phyloP scores from a whole-genome alignment of 345 rosid genomes.

The Brassica cretica region DNA sequence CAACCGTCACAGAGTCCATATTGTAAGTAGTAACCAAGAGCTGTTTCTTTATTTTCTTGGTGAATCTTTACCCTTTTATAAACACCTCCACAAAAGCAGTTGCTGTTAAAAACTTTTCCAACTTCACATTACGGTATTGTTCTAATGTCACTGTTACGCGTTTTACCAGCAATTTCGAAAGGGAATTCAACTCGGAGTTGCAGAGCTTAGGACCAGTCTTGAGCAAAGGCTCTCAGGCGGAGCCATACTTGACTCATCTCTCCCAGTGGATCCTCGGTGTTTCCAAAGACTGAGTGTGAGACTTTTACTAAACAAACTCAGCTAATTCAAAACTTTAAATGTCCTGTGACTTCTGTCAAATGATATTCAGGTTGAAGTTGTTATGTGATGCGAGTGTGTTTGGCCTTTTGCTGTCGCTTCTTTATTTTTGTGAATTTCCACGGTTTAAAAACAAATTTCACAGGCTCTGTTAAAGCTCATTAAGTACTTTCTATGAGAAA shows the following conservation, averaged over 20 bases:
- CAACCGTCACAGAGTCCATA: constrained; percentile 70
- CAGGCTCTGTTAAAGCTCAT: not conserved
- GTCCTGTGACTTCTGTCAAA: not conserved
- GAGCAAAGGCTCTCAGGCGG: constrained; percentile 82
- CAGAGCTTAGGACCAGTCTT: constrained; percentile 80
- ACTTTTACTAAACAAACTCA: constrained; percentile 14
- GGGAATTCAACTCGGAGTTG: constrained; percentile 81
- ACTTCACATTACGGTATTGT: not conserved
- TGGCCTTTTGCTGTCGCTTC: not conserved
- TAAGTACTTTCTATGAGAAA: not conserved
- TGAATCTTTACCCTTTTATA: not conserved
- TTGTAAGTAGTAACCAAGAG: constrained; percentile 58
- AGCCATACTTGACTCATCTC: constrained; percentile 95
- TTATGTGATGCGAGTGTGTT: constrained; percentile 14
- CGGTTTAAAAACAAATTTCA: not conserved
- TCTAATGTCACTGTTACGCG: constrained; percentile 3
- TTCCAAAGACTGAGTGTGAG: constrained; percentile 46
- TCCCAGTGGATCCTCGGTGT: constrained; percentile 90
- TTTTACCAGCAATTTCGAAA: constrained; percentile 74
- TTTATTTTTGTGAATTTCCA: constrained; percentile 24
- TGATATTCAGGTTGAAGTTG: constrained; percentile 21
- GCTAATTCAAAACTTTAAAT: not conserved
- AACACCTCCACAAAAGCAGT: constrained; percentile 18
- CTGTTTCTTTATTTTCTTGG: not conserved
- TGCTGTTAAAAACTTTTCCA: not conserved